A percentile compares a stretch with the other conserved stretches of the same genome.
phyloP scores from a whole-genome alignment of 1,139 yeast species.

The Candida tetrigidarum region DNA sequence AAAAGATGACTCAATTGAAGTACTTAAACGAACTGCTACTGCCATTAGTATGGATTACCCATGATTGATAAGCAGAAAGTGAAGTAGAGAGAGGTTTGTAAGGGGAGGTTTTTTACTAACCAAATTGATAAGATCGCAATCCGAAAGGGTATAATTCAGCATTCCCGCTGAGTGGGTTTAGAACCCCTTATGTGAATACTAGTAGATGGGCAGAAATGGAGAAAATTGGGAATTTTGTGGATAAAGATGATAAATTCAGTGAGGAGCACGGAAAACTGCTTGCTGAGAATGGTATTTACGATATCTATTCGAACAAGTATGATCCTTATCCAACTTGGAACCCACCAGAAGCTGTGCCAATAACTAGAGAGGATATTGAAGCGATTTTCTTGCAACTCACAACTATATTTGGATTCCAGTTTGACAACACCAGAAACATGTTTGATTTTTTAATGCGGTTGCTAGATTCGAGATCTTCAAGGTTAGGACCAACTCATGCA shows the following conservation, averaged over 20 bases:
- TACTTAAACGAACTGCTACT: constrained; percentile 20
- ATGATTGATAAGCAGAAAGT: background rate
- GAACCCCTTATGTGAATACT: constrained; percentile 46
- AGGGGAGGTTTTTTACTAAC: constrained; percentile 8
- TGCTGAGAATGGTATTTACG: constrained; percentile 46
- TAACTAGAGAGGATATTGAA: constrained; percentile 59
- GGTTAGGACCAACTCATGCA: constrained; percentile 60
- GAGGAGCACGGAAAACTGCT: constrained; percentile 31
- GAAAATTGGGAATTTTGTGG: constrained; percentile 28
- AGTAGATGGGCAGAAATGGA: constrained; percentile 49
- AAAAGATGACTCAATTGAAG: constrained; percentile 18
- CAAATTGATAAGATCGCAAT: constrained; percentile 16
- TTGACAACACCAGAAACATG: constrained; percentile 66
- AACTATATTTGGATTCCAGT: constrained; percentile 70
- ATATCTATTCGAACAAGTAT: constrained; percentile 39
- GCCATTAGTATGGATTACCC: constrained; percentile 24
- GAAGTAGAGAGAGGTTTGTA: background rate
- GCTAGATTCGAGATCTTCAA: constrained; percentile 75
- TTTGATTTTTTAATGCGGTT: constrained; percentile 91
- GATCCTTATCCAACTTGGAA: constrained; percentile 69
- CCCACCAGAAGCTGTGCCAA: constrained; percentile 51
- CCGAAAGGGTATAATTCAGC: constrained; percentile 18
- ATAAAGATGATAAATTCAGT: constrained; percentile 24
- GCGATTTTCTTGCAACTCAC: constrained; percentile 55
- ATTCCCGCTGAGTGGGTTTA: constrained; percentile 54